Evolutionary conservation across 1,284 basidiomycete genomes (phyloP), one percentile per base, ranked within the genome.

Genomic region (Somion occarium): DNA sequence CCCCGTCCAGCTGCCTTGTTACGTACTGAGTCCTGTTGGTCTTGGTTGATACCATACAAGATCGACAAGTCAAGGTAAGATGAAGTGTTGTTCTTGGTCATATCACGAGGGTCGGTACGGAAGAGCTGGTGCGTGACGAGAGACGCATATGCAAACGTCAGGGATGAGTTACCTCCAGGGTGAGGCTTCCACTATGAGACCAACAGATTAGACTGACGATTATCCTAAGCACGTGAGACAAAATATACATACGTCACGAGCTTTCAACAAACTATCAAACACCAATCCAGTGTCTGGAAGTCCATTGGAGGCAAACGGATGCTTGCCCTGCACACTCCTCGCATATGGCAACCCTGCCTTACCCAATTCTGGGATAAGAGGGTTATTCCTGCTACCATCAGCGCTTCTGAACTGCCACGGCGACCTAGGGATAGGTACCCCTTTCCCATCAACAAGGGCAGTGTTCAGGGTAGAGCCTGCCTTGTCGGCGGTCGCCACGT

Each of bases 1-100:
- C 57, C 57, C 7, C 50, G 46, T 11, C 57, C 57, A 3, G 20
- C 27, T 2, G 39, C 55, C 49, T 56, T 56, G 49, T 58, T 46
- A 23, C 57, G 43, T 20, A 58, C 57, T 7, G 52, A 23, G 27
- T 58, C 55, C 46, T 58, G 57, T 42, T 58, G 55, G 7, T 51
- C 37, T 47, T 56, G 55, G 46, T 53, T 58, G 46, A 49, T 80
- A 1, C 88, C 88, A 56, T 91, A 91, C 4, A 91, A 65, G 7
- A 85, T 75, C 58, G 81, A 82, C 23, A 91, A 64, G 60, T 92
- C 89, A 25, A 92, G 74, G 64, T 92, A 92, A 53, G 83, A 85
- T 57, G 80, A 84, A 2, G 81, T 70, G 46, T 79, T 65, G 61
- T 92, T 92, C 59, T 82, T 76, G 0, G 69, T 73, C 65, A 69